Base-by-base conservation (phyloP, 2,329 filamentous ascomycete species). In the Xenosphaeropsis pyriputrescens region DNA sequence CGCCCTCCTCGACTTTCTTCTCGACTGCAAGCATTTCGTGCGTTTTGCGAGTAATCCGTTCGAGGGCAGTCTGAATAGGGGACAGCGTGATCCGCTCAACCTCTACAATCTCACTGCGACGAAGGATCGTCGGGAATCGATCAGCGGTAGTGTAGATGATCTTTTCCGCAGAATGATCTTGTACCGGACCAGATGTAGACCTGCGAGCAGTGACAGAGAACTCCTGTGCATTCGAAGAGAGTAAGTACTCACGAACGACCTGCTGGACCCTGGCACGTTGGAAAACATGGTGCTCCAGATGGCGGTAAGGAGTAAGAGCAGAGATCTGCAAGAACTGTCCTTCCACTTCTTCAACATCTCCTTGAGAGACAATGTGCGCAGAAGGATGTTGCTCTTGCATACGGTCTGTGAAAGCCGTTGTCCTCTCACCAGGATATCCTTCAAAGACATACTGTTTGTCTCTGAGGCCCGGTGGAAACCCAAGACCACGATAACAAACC, bases 391-490 rank as follows among this genome's bases (percentile, higher is more conserved):
- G 79, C 55, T 88, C 81, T 53, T 93, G 88, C 73, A 96, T 85
- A 36, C 85, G 80, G 54, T 95, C 88, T 2, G 84, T 85, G 50
- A 96, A 96, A 4, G 76, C 78, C 1, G 77, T 74, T 31, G 85
- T 75, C 16, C 82, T 74, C 57, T 96, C 89, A 6, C 67, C 75
- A 1, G 80, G 69, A 2, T 76, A 73, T 0, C 84, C 86, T 58
- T 96, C 85, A 49, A 93, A 93, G 39, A 96, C 79, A 57, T 85
- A 96, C 41, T 89, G 79, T 60, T 94, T 94, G 57, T 95, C 86
- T 37, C 86, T 73, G 16, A 96, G 57, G 35, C 70, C 80, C 2
- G 75, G 52, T 1, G 88, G 84, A 58, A 95, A 96, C 1, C 89
- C 88, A 39, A 94, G 73, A 5, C 89, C 89, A 51, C 79, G 84